A percentile compares a stretch with the other conserved stretches of the same genome.
Evolutionary conservation across 257 asterid species (phyloP).

Genomic region (Solanum bukasovii): DNA sequence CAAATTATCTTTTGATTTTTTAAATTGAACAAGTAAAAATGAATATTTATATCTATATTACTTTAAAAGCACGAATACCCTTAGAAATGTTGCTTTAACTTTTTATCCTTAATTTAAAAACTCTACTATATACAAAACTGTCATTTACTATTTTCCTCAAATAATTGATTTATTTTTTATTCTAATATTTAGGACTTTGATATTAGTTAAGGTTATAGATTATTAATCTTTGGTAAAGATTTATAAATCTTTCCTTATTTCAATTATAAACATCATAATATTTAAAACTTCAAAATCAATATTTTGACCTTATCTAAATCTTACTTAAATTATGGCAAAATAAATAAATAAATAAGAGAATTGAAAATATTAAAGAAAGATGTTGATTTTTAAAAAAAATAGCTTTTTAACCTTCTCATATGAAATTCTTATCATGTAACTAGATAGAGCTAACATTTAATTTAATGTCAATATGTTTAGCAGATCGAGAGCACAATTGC

Average conservation of each 20-base stretch:
- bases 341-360: too few species aligned
- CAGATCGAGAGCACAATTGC: neutral
- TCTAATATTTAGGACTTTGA: neutral
- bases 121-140: neutral
- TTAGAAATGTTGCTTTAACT: neutral
- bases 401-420: neutral
- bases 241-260: neutral
- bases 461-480: neutral
- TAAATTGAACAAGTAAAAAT: neutral
- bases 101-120: neutral
- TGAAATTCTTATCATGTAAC: too few species aligned
- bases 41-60: too few species aligned
- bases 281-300: too few species aligned
- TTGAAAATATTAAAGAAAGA: neutral
- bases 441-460: neutral
- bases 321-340: neutral
- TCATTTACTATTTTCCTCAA: neutral
- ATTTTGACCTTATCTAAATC: neutral
- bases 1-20: neutral
- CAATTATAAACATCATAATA: too few species aligned
- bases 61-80: neutral
- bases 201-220: neutral
- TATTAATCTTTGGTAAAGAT: neutral
- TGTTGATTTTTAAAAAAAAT: neutral
- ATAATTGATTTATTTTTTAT: too few species aligned